Evolutionary conservation across 441 rosid genomes (phyloP).

Genomic region (Populus trichocarpa): DNA sequence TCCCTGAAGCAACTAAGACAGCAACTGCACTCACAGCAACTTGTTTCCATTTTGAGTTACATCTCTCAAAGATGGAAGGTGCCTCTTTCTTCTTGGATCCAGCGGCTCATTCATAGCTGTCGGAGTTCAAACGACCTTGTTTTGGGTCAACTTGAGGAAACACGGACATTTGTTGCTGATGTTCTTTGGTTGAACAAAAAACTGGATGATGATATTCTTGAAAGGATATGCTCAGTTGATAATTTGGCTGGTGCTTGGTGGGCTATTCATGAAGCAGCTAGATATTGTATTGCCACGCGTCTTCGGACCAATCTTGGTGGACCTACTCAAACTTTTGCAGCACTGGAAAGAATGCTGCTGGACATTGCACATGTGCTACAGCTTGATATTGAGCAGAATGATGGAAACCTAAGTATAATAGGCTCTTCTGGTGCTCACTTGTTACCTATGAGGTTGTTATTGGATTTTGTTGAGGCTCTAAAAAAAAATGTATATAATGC

Average conservation of each 20-base stretch:
- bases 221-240: conserved; percentile 74
- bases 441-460: conserved; percentile 91
- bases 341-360: conserved; percentile 96
- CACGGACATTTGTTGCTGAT: conserved; percentile 33
- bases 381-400: conserved; percentile 79
- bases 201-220: conserved; percentile 66
- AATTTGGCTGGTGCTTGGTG: conserved; percentile 96
- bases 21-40: conserved; percentile 90
- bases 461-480: conserved; percentile 95
- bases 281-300: conserved; percentile 82
- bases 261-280: conserved; percentile 99
- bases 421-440: conserved; percentile 94
- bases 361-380: conserved; percentile 85
- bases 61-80: conserved; percentile 94
- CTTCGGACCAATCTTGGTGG: conserved; percentile 99
- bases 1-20: conserved; percentile 74
- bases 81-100: conserved; percentile 91
- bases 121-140: conserved; percentile 49
- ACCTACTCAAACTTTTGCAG: conserved; percentile 98
- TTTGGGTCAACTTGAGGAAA: conserved; percentile 63
- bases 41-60: conserved; percentile 92
- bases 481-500: conserved; percentile 97
- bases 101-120: conserved; percentile 66
- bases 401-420: conserved; percentile 72
- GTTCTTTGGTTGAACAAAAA: conserved; percentile 55